Base-by-base conservation (phyloP, 164 flowering plant species). In the Protea cynaroides region DNA sequence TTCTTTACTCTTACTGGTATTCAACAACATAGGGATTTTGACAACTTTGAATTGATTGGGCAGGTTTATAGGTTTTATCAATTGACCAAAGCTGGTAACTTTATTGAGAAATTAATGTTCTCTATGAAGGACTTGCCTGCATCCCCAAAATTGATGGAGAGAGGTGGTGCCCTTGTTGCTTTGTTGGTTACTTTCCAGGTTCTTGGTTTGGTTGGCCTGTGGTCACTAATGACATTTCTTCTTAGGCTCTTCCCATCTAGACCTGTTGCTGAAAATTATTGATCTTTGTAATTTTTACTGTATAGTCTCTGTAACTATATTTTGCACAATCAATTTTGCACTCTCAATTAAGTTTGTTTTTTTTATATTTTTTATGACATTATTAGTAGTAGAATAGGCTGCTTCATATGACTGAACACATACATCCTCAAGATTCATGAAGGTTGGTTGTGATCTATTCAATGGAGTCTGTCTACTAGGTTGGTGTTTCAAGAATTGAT, bases 171-270 rank as follows among this genome's bases (percentile, higher is more conserved):
- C 4, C 58, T 87, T 61, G 70, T 82, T 64, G 74, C 84, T 18
- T 67, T 88, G 89, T 43, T 83, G 21, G 83, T 82, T 38, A 77
- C 81, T 49, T 80, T 87, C 71, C 90, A 86, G 67, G 71, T 80
- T 15, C 79, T 93, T 23, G 96, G 88, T 25, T 25, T 88, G 59
- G 70, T 93, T 54, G 87, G 97, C 78, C 78, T 93, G 19, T 93
- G 98, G 97, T 93, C 98, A 7, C 73, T 90, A 76, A 49, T 83
- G 50, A 84, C 96, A 55, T 90, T 93, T 75, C 94, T 93, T 61
- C 72, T 86, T 60, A 82, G 97, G 83, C 89, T 93, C 44, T 88
- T 90, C 66, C 98, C 98, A 64, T 88, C 94, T 25, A 88, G 96
- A 75, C 96, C 97, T 38, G 97, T 90, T 18, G 81, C 90, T 11